Conservation (phyloP, 75 land plant genomes). For the Picea glauca region DNA sequence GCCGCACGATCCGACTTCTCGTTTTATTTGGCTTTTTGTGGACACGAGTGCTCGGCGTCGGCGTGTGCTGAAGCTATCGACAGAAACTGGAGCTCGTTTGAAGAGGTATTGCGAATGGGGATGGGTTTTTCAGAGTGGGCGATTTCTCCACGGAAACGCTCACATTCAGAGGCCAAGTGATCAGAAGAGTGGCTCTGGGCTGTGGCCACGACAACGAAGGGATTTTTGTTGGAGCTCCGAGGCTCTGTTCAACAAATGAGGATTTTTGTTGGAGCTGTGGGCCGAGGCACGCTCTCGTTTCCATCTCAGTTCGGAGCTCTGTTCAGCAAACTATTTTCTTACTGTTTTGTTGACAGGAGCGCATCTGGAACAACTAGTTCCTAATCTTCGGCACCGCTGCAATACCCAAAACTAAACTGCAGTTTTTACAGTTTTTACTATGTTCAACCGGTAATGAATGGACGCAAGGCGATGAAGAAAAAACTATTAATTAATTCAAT, state of each 20-base stretch:
- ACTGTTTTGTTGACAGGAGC: conserved; percentile 30
- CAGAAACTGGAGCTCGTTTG: too few relatives aligned
- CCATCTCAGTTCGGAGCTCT: conserved; percentile 57
- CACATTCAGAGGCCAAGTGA: neutral
- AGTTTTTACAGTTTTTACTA: too few relatives aligned
- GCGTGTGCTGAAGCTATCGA: conserved; percentile 22
- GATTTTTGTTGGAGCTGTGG: conserved; percentile 38
- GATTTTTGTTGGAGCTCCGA: conserved; percentile 70
- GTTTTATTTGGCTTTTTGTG: conserved; percentile 16
- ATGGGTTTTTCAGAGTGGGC: too few relatives aligned
- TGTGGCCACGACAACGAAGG: conserved; percentile 93
- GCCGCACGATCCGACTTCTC: too few relatives aligned
- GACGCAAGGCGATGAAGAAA: too few relatives aligned
- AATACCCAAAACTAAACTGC: too few relatives aligned
- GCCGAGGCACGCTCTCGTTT: conserved; percentile 72
- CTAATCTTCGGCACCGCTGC: conserved; percentile 51
- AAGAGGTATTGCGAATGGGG: too few relatives aligned
- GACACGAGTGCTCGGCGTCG: conserved; percentile 24
- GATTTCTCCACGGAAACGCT: too few relatives aligned
- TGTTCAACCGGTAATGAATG: too few relatives aligned
- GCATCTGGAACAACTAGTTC: conserved; percentile 24
- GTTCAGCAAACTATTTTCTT: conserved; percentile 63
- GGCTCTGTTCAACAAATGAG: conserved; percentile 6
- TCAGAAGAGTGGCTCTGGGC: conserved; percentile 53
- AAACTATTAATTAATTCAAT: too few relatives aligned